Evolutionary conservation across 2,329 filamentous ascomycete species (phyloP), one percentile per base, ranked within the genome.

Genomic region (Xylariomycetidae sp.): DNA sequence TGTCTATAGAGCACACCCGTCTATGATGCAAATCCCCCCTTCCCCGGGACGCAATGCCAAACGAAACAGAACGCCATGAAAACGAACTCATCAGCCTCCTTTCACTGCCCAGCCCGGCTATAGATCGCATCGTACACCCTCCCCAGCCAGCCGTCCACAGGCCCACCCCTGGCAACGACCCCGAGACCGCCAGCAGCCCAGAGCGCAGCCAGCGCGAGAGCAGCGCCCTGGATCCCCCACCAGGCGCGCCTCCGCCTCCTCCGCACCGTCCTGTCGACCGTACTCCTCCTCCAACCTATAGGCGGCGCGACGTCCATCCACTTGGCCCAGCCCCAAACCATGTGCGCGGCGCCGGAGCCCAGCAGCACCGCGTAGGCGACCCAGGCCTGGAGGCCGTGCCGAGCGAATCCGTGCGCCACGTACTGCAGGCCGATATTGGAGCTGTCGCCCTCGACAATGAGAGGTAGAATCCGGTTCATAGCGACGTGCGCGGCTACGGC

Each of bases 181-280:
- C 85, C 87, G 20, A 96, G 58, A 0, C 85, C 83, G 4, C 89
- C 89, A 0, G 81, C 80, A 32, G 89, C 77, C 89, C 89, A 96
- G n/a, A 88, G 35, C 0, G 64, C 72, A 6, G 79, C 71, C 3
- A 82, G 57, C 0, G 70, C 60, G 0, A 70, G 66, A 1, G 75
- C 74, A 33, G 80, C 57, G 0, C 70, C 80, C 53, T 94, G 88
- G 35, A 95, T 70, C 2, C 68, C 59, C 63, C 85, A 78, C 78
- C 85, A 85, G 49, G 76, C 75, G 52, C 78, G 72, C 54, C 80
- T 79, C 54, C 74, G 72, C 38, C 67, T 64, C 41, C 71, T 58
- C 31, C 70, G 66, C 22, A 69, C 69, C 49, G 60, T 64, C 51
- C 66, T 74, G 42, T 77, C 74, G 6, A 69, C 54, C 1, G 50